Evolutionary conservation across 2,329 filamentous ascomycete genomes (phyloP).

Genomic region (Cladophialophora immunda): DNA sequence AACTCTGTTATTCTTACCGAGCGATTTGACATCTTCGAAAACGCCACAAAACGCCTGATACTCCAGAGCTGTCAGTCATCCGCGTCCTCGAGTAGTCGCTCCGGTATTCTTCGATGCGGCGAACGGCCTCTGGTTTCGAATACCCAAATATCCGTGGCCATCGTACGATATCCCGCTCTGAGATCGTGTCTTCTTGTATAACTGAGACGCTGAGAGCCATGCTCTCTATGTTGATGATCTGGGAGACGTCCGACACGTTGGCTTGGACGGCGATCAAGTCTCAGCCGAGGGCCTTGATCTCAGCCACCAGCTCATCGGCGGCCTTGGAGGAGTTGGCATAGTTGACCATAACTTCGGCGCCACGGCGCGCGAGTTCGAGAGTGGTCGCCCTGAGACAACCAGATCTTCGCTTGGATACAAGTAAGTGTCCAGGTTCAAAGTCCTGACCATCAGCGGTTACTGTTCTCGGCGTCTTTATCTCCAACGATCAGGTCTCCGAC

Average conservation of each 20-base stretch:
- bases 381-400: constrained; percentile 8
- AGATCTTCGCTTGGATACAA: constrained; percentile 34
- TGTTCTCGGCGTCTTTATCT: constrained; percentile 8
- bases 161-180: constrained; percentile 31
- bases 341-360: constrained; percentile 52
- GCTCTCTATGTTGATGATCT: constrained; percentile 64
- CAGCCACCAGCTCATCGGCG: constrained; percentile 70
- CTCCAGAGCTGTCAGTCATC: constrained; percentile 64
- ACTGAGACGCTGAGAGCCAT: neutral
- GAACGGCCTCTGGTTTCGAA: constrained; percentile 44
- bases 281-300: constrained; percentile 70
- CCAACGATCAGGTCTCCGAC: constrained; percentile 27
- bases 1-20: constrained; percentile 73
- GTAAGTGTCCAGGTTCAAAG: constrained; percentile 18
- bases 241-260: constrained; percentile 70
- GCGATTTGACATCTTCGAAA: constrained; percentile 61
- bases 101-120: constrained; percentile 47
- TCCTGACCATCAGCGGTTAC: constrained; percentile 10
- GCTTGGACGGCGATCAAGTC: constrained; percentile 72
- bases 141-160: constrained; percentile 50
- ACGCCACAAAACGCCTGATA: constrained; percentile 88
- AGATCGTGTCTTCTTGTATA: neutral
- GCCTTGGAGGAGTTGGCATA: constrained; percentile 68
- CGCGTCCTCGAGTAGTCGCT: constrained; percentile 45
- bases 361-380: constrained; percentile 51